A percentile compares a stretch with the other conserved stretches of the same genome.
phyloP scores from a whole-genome alignment of 164 flowering plant genomes.

The Liquidambar formosana region DNA sequence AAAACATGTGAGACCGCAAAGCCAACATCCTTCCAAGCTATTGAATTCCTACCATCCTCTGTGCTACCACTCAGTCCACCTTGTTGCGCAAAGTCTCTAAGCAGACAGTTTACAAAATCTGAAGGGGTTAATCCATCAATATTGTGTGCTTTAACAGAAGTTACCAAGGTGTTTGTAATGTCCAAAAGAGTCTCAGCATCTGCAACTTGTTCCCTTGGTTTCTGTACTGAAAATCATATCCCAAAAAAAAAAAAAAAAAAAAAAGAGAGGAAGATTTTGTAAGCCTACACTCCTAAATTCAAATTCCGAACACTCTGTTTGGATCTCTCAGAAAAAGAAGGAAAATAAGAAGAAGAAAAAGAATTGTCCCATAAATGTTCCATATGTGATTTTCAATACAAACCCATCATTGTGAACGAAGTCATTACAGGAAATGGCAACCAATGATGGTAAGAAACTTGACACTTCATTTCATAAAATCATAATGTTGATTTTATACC shows the following conservation, averaged over 20 bases:
- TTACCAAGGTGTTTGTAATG: slow-evolving; percentile 49
- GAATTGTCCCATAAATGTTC: neutral
- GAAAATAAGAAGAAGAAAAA: too few species aligned
- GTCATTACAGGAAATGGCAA: neutral
- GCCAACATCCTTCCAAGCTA: slow-evolving; percentile 57
- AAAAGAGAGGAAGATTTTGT: neutral
- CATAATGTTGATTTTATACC: too few species aligned
- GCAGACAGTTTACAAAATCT: slow-evolving; percentile 46
- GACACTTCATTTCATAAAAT: too few species aligned
- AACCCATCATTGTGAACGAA: neutral
- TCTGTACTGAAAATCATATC: slow-evolving; percentile 45
- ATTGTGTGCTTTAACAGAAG: slow-evolving; percentile 42
- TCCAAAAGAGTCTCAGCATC: slow-evolving; percentile 73
- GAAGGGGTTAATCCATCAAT: slow-evolving; percentile 51
- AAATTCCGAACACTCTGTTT: too few species aligned
- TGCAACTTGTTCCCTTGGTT: slow-evolving; percentile 74
- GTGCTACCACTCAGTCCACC: slow-evolving; percentile 16
- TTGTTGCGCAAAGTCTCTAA: slow-evolving; percentile 37
- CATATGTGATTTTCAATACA: neutral
- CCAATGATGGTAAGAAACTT: too few species aligned
- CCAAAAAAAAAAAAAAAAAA: too few species aligned
- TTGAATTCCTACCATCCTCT: slow-evolving; percentile 22
- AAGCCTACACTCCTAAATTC: too few species aligned
- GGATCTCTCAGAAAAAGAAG: neutral
- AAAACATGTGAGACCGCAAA: slow-evolving; percentile 43